These are phyloP conservation scores for Aspergillus sp. DNA, from an alignment of 2,329 filamentous ascomycete species.

Conservation along the genomic window DNA sequence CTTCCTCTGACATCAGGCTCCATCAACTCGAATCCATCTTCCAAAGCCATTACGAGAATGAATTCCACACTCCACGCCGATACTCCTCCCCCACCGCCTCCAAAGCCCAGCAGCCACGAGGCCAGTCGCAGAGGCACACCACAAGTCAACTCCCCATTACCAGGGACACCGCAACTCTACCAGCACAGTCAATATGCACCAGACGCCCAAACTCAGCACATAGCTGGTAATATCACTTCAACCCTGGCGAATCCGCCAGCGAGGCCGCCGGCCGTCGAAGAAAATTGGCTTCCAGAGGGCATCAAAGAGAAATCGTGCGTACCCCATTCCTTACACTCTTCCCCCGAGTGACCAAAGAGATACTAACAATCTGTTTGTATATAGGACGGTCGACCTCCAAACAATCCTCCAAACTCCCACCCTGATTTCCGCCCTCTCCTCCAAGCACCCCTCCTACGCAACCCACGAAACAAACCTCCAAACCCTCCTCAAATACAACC, in stretches of 20 bases:
- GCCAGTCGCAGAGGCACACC: constrained; percentile 70
- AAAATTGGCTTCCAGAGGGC: constrained; percentile 74
- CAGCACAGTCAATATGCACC: constrained; percentile 32
- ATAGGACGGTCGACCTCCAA: constrained; percentile 61
- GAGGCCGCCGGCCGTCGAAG: constrained; percentile 54
- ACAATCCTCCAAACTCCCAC: constrained; percentile 72
- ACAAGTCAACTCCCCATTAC: constrained; percentile 50
- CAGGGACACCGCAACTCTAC: constrained; percentile 48
- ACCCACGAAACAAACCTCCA: constrained; percentile 69
- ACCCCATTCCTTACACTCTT: constrained; percentile 21
- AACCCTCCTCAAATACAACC: constrained; percentile 70
- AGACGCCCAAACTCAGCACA: constrained; percentile 8
- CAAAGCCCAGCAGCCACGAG: constrained; percentile 73
- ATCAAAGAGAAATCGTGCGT: constrained; percentile 81
- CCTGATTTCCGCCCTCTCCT: constrained; percentile 76
- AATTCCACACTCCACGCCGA: constrained; percentile 51
- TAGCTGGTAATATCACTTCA: constrained; percentile 6
- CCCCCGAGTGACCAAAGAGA: neutral
- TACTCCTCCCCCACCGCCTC: constrained; percentile 70
- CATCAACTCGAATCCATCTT: neutral
- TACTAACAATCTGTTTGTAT: neutral
- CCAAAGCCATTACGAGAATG: constrained; percentile 14
- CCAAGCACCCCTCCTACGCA: constrained; percentile 72
- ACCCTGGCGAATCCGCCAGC: constrained; percentile 24
- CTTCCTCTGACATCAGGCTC: neutral